Conservation (phyloP, 176 grass and related monocot genomes). For the Carex littledalei region DNA sequence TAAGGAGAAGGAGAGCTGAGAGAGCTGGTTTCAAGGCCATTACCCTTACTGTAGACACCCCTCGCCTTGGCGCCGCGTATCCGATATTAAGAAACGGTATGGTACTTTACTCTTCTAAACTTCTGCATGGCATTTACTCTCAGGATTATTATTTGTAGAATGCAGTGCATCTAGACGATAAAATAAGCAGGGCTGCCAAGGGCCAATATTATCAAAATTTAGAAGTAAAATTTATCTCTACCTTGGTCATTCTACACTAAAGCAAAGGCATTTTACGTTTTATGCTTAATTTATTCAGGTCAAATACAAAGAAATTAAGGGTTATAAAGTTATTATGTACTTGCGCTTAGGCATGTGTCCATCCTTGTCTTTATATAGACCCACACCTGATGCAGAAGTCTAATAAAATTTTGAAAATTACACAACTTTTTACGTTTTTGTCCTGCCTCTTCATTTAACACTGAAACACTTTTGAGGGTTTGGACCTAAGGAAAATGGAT, state of each 20-base stretch:
- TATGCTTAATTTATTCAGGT: too few relatives aligned
- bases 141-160: too few relatives aligned
- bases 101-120: neutral
- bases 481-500: conserved; percentile 94
- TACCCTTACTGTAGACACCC: conserved; percentile 86
- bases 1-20: conserved; percentile 63
- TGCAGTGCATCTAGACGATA: too few relatives aligned
- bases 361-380: too few relatives aligned
- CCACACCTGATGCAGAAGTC: neutral
- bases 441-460: conserved; percentile 69
- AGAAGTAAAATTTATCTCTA: too few relatives aligned
- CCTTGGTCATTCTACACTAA: too few relatives aligned
- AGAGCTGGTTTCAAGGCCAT: conserved; percentile 97
- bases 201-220: too few relatives aligned
- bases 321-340: too few relatives aligned
- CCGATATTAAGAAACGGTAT: conserved; percentile 94
- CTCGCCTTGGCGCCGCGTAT: conserved; percentile 80
- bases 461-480: conserved; percentile 87
- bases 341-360: too few relatives aligned
- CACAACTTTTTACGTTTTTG: conserved; percentile 44
- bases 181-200: too few relatives aligned
- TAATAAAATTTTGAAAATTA: neutral
- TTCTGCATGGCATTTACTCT: neutral
- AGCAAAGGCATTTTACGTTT: too few relatives aligned
- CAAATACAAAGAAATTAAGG: too few relatives aligned